A percentile compares a stretch with the other conserved stretches of the same genome.
Conservation (phyloP, 441 rosid genomes). For the Mallotus repandus region DNA sequence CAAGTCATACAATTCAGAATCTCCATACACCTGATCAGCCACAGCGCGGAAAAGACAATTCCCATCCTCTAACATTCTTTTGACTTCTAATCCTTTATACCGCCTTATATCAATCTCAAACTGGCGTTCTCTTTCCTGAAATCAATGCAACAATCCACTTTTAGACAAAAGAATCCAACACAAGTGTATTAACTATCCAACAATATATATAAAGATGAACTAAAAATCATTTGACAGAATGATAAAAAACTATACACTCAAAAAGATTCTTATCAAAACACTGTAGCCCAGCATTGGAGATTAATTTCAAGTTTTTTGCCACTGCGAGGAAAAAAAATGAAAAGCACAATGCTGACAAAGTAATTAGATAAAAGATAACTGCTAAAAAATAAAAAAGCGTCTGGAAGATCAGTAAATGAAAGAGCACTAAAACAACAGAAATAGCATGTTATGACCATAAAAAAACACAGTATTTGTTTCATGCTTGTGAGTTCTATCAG, state of each 20-base stretch:
- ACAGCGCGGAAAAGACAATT: slow-evolving; percentile 98
- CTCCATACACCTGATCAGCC: slow-evolving; percentile 97
- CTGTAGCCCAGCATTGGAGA: background rate
- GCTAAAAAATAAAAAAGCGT: background rate
- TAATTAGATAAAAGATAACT: background rate
- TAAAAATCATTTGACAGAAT: background rate
- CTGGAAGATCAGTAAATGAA: background rate
- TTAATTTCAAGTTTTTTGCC: background rate
- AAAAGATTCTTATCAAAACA: background rate
- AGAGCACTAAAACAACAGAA: background rate
- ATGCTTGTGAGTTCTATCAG: background rate
- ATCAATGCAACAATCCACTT: slow-evolving; percentile 18
- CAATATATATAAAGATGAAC: background rate
- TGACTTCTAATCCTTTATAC: slow-evolving; percentile 75
- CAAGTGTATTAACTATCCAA: background rate
- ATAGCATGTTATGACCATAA: too few relatives aligned
- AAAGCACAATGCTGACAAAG: background rate
- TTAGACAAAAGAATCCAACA: background rate
- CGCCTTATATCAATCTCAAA: slow-evolving; percentile 83
- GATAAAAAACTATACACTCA: background rate
- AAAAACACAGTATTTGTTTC: background rate
- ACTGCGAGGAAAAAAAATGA: background rate
- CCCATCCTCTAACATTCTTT: slow-evolving; percentile 96
- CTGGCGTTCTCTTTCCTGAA: slow-evolving; percentile 88
- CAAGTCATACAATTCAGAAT: slow-evolving; percentile 70